Evolutionary conservation across 495 filamentous ascomycete genomes (phyloP).

Genomic region (Hyaloscypha variabilis): DNA sequence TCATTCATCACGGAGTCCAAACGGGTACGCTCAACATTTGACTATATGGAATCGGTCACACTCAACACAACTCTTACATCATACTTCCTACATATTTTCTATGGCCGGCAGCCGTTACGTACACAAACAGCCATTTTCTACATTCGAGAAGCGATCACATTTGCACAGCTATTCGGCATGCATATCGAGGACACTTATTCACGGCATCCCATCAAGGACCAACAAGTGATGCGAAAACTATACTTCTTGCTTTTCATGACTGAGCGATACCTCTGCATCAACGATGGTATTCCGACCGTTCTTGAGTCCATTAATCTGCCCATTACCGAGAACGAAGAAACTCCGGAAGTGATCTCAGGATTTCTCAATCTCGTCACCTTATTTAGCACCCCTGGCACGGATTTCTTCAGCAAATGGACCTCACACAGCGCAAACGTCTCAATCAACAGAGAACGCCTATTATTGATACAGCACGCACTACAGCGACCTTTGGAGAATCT

Average conservation of each 20-base stretch:
- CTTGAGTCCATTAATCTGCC: conserved; percentile 14
- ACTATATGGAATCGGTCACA: conserved; percentile 18
- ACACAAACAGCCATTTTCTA: conserved; percentile 14
- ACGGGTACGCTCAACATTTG: conserved; percentile 5
- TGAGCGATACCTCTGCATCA: conserved; percentile 17
- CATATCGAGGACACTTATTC: conserved; percentile 13
- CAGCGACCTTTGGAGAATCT: conserved; percentile 11
- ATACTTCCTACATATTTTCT: conserved; percentile 19
- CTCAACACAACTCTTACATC: conserved; percentile 15
- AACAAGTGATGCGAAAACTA: conserved; percentile 15
- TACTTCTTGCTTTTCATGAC: conserved; percentile 21
- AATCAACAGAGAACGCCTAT: conserved; percentile 9
- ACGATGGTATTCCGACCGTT: conserved; percentile 15
- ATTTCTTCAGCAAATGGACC: conserved; percentile 20
- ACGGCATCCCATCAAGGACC: conserved; percentile 14
- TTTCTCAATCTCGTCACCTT: conserved; percentile 18
- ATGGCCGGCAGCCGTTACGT: conserved; percentile 14
- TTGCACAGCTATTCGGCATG: conserved; percentile 14
- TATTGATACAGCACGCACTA: conserved; percentile 14
- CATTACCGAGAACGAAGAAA: conserved; percentile 9
- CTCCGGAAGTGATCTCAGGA: conserved; percentile 10
- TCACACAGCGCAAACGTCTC: conserved; percentile 13
- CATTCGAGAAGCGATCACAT: conserved; percentile 18
- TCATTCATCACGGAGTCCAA: conserved; percentile 11
- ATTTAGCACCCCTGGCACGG: conserved; percentile 14